phyloP scores from a whole-genome alignment of 257 asterid genomes.

The Craterostigma plantagineum region DNA sequence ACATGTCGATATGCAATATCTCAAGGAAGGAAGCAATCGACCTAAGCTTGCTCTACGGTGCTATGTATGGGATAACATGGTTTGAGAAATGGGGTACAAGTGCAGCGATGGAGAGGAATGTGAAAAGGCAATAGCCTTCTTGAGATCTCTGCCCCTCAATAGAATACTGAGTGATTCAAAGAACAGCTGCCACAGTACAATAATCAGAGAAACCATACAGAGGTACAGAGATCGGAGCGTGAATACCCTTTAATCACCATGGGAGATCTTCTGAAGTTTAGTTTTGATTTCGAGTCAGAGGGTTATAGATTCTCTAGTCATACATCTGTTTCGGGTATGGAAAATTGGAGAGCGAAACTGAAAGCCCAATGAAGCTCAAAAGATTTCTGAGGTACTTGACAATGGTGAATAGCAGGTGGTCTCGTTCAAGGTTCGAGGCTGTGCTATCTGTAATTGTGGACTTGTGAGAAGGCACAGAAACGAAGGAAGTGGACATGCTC shows the following conservation, averaged over 20 bases:
- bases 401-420: conserved; percentile 45
- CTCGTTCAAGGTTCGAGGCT: conserved; percentile 35
- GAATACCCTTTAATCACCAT: conserved; percentile 24
- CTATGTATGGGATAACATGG: conserved; percentile 38
- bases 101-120: conserved; percentile 26
- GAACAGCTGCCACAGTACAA: conserved; percentile 16
- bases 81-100: conserved; percentile 55
- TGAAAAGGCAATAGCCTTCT: conserved; percentile 18
- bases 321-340: conserved; percentile 2
- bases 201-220: conserved; percentile 22
- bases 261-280: conserved; percentile 35
- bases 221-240: conserved; percentile 28
- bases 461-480: conserved; percentile 23
- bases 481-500: conserved; percentile 8
- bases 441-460: conserved; percentile 32
- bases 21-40: conserved; percentile 24
- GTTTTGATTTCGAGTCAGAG: conserved; percentile 24
- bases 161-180: conserved; percentile 19
- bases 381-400: conserved; percentile 27
- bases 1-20: conserved; percentile 27
- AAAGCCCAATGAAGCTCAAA: conserved; percentile 17
- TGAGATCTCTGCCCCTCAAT: conserved; percentile 32
- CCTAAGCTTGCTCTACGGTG: conserved; percentile 34
- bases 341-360: conserved; percentile 9
- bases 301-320: conserved; percentile 6